Conservation (phyloP, 352 stramenopile species). For the Pythium volutum region DNA sequence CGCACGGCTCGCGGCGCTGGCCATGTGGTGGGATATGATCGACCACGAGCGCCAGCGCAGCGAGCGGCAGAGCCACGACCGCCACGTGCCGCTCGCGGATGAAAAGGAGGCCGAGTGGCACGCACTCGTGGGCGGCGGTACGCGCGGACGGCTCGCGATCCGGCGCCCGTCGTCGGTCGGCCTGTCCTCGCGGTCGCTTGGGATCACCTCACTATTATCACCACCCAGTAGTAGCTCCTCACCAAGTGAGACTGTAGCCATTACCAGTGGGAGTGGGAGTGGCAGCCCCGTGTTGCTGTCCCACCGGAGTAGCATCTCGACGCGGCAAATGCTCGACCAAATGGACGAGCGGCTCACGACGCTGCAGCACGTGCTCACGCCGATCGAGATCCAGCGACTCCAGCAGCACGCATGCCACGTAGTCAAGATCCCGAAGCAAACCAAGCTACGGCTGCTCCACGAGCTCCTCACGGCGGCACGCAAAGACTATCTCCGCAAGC, state of each 20-base stretch:
- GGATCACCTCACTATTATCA: too few species aligned
- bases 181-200: constrained; percentile 9
- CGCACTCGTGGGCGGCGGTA: constrained; percentile 19
- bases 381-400: constrained; percentile 71
- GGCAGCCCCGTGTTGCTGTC: constrained; percentile 10
- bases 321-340: constrained; percentile 37
- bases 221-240: not conserved
- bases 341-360: constrained; percentile 61
- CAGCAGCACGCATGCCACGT: constrained; percentile 58
- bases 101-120: constrained; percentile 42
- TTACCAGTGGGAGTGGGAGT: not conserved
- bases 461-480: constrained; percentile 42
- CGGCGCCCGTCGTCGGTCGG: constrained; percentile 6
- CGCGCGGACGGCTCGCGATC: constrained; percentile 4
- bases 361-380: constrained; percentile 78
- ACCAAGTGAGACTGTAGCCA: not conserved
- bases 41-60: constrained; percentile 66
- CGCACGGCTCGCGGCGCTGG: constrained; percentile 51
- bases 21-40: constrained; percentile 55
- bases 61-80: constrained; percentile 44
- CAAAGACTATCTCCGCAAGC: constrained; percentile 39
- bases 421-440: constrained; percentile 67
- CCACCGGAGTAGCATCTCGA: constrained; percentile 15
- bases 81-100: constrained; percentile 27
- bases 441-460: constrained; percentile 55